Evolutionary conservation across 108 stramenopile genomes (phyloP).

Genomic region (Skeletonema menzelii): DNA sequence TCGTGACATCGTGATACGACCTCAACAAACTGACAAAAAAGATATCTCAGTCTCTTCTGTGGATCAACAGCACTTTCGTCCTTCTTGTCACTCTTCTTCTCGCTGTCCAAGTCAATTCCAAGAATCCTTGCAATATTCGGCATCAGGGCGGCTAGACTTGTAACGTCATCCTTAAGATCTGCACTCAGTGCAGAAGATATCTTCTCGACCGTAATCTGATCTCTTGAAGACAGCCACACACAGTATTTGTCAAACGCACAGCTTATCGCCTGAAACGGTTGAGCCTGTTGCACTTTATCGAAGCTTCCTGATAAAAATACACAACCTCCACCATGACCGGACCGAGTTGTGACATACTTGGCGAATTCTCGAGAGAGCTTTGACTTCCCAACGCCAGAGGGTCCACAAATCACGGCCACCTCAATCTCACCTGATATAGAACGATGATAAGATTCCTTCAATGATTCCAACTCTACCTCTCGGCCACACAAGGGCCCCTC

Average conservation of each 20-base stretch:
- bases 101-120: not conserved
- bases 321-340: not conserved
- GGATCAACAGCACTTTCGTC: constrained; percentile 6
- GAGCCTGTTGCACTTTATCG: constrained; percentile 3
- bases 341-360: not conserved
- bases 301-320: constrained; percentile 23
- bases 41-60: constrained; percentile 11
- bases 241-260: constrained; percentile 31
- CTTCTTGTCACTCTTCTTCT: not conserved
- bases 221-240: not conserved
- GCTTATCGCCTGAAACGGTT: constrained; percentile 20
- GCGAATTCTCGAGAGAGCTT: not conserved
- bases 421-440: not conserved
- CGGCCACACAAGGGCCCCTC: not conserved
- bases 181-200: not conserved
- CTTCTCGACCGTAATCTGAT: not conserved
- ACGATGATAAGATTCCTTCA: not conserved
- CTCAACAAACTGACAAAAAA: constrained; percentile 19
- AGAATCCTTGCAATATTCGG: constrained; percentile 15
- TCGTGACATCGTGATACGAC: constrained; percentile 8
- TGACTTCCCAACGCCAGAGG: not conserved
- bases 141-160: constrained; percentile 9
- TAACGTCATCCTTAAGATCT: constrained; percentile 11
- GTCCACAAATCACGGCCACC: not conserved
- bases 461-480: not conserved